Evolutionary conservation across 305 asterid genomes (phyloP), one percentile per base, ranked within the genome.

Genomic region (Andrographis paniculata): DNA sequence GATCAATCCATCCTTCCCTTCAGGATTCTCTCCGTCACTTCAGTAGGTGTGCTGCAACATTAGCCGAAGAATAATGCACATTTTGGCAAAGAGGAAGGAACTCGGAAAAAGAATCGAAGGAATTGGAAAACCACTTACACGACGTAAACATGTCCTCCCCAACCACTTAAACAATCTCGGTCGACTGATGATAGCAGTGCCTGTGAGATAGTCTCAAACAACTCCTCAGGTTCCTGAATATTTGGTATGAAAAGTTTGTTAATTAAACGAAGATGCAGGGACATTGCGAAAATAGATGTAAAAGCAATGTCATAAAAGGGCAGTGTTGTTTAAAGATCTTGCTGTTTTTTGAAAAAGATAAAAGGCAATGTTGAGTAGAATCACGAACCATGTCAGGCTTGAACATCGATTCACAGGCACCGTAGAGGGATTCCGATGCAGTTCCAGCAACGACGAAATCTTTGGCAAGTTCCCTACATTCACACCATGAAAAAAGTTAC

Each of bases 361-460:
- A 37, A 1, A 37, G 14, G 17, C 16, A 37, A 3, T 13, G 14
- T 37, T 37, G 42, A 37, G 8, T 37, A 37, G 14, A 12, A 33
- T 47, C 50, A 68, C 94, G 19, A 50, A 91, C 96, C 99, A 91
- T 70, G 64, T 83, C 94, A 15, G 99, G 91, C 59, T 83, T 91
- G 78, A 70, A 91, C 99, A 91, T 87, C 10, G 99, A 85, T 75
- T 91, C 99, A 42, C 96, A 86, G 52, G 99, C 99, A 70, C 99
- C 99, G 36, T 91, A 91, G 33, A 91, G 83, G 14, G 99, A 91
- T 69, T 91, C 99, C 22, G 96, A 86, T 49, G 99, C 96, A 55
- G 95, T 91, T 35, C 99, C 99, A 49, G 96, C 84, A 61, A 91
- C 96, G 50, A 91, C 99, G 68, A 91, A 91, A 66, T 91, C 99